Conservation (phyloP, 352 stramenopile genomes). For the Globisporangium megalacanthum region DNA sequence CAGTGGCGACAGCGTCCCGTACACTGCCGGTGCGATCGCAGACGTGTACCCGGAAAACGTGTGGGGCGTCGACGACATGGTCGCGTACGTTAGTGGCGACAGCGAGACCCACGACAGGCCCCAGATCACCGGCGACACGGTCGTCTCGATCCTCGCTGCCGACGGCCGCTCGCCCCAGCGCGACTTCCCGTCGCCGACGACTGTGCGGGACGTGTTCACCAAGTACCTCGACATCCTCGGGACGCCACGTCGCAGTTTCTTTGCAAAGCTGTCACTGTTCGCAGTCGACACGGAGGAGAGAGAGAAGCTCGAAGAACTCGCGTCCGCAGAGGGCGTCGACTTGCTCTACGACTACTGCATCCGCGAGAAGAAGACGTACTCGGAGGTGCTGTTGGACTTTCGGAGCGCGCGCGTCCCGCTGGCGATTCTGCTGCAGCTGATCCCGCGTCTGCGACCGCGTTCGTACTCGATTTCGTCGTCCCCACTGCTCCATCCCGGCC, state of each 20-base stretch:
- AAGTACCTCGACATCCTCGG: slow-evolving; percentile 87
- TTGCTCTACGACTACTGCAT: slow-evolving; percentile 93
- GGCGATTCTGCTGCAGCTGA: slow-evolving; percentile 71
- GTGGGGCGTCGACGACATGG: slow-evolving; percentile 56
- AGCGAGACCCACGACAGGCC: background rate
- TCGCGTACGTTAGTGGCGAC: slow-evolving; percentile 32
- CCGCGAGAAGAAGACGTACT: slow-evolving; percentile 88
- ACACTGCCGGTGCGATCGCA: slow-evolving; percentile 63
- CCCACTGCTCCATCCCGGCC: slow-evolving; percentile 39
- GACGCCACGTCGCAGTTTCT: slow-evolving; percentile 82
- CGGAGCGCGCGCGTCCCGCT: slow-evolving; percentile 64
- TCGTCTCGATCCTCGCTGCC: slow-evolving; percentile 43
- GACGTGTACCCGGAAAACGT: slow-evolving; percentile 79
- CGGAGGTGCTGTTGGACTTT: slow-evolving; percentile 87
- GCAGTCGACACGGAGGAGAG: slow-evolving; percentile 81
- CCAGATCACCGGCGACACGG: slow-evolving; percentile 18
- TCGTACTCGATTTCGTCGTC: slow-evolving; percentile 93
- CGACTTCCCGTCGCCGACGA: slow-evolving; percentile 49
- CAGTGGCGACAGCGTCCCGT: slow-evolving; percentile 16
- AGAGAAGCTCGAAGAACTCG: slow-evolving; percentile 90
- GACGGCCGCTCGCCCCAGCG: slow-evolving; percentile 33
- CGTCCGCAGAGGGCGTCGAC: slow-evolving; percentile 83
- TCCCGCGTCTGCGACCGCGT: slow-evolving; percentile 81
- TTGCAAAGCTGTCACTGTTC: slow-evolving; percentile 83
- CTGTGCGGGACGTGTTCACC: slow-evolving; percentile 62